Evolutionary conservation across 352 stramenopile species (phyloP), one percentile per base, ranked within the genome.

Genomic region (Phytophthora ramorum): DNA sequence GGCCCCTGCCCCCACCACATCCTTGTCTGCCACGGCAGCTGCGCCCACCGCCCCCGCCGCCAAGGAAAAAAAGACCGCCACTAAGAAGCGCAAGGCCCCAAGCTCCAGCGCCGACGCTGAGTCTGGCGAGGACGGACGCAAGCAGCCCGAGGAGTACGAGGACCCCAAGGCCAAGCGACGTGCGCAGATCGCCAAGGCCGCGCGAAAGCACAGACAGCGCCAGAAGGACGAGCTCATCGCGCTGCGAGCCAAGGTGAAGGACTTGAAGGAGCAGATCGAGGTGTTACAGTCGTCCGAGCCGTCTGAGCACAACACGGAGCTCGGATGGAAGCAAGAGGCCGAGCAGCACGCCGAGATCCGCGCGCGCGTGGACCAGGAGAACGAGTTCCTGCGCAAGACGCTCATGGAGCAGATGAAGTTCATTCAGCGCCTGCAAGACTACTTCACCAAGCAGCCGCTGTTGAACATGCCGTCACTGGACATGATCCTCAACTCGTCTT

Each of bases 331-430:
- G 73, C 86, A 96, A 54, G 88, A 96, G 63, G 88, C 88, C 19
- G 88, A 96, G 66, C 88, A 96, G 63, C 88, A 96, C 58, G 88
- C 88, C 8, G 87, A 96, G 57, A 94, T 96, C 47, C 88, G 88
- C 20, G 88, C 20, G 88, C 88, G 88, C 34, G 88, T 96, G 30
- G 88, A 96, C 67, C 86, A 96, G 71, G 88, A 96, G 65, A 96
- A 96, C 63, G 88, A 96, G 66, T 96, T 96, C 50, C 50, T 96
- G 55, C 83, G 88, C 48, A 94, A 94, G 70, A 96, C 88, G 48
- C 61, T 96, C 17, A 96, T 95, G 86, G 88, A 96, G 61, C 88
- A 96, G 81, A 96, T 96, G 88, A 96, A 96, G 76, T 96, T 96
- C 52, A 96, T 96, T 52, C 88, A 96, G 75, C 78, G 86, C 20